A percentile compares a stretch with the other conserved stretches of the same genome.
Conservation (phyloP, 1,139 yeast genomes). For the Saccharomycopsis phalli region DNA sequence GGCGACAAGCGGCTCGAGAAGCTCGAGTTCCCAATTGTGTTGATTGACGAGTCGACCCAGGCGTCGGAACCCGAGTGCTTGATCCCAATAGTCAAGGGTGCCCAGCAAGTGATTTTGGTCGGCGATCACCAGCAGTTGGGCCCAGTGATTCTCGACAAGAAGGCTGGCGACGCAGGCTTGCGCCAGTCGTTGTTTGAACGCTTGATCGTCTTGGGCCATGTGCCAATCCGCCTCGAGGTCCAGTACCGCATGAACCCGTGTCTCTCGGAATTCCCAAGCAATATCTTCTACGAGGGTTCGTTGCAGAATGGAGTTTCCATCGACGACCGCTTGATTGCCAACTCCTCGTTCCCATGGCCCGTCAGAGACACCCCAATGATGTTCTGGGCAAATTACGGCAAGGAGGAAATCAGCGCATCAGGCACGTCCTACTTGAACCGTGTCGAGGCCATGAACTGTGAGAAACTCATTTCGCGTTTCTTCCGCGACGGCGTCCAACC, state of each 20-base stretch:
- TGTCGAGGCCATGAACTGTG: constrained; percentile 88
- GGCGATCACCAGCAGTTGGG: constrained; percentile 97
- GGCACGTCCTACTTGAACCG: constrained; percentile 85
- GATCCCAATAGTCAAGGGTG: constrained; percentile 83
- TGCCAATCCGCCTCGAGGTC: constrained; percentile 79
- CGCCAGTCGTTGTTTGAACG: constrained; percentile 82
- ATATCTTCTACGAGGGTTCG: constrained; percentile 89
- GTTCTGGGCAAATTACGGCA: constrained; percentile 90
- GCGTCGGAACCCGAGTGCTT: constrained; percentile 89
- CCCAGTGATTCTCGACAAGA: constrained; percentile 73
- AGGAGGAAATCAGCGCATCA: constrained; percentile 75
- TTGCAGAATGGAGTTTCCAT: constrained; percentile 85
- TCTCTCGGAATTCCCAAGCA: constrained; percentile 79
- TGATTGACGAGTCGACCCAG: constrained; percentile 90
- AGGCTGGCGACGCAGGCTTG: constrained; percentile 81
- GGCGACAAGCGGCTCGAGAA: constrained; percentile 57
- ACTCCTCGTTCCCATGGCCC: constrained; percentile 83
- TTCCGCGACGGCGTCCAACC: constrained; percentile 78
- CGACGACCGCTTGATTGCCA: constrained; percentile 51
- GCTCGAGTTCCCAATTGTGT: constrained; percentile 59
- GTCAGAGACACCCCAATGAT: constrained; percentile 76
- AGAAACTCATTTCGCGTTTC: constrained; percentile 63
- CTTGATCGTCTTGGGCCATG: constrained; percentile 72
- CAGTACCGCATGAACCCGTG: constrained; percentile 95
- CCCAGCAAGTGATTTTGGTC: constrained; percentile 79